Percentiles rank a stretch among this genome's conserved stretches.
Conservation (phyloP, 2,329 filamentous ascomycete genomes). For the Botryosphaeria dothidea region DNA sequence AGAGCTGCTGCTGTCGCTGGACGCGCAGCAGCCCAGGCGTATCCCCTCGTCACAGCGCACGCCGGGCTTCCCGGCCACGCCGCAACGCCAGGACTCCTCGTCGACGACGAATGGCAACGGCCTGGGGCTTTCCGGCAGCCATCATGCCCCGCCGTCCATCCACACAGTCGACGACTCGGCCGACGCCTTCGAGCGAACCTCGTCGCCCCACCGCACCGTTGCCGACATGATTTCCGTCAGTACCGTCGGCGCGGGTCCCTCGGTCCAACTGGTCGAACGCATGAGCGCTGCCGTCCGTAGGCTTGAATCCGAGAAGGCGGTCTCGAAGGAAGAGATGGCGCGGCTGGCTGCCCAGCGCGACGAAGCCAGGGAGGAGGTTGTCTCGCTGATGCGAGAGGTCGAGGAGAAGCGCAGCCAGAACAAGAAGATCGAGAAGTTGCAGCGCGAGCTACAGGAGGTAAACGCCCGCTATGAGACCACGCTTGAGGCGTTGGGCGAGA, state of each 20-base stretch:
- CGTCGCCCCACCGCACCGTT: conserved; percentile 66
- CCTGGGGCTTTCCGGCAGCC: conserved; percentile 19
- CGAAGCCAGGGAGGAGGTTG: conserved; percentile 89
- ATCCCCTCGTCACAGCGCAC: conserved; percentile 33
- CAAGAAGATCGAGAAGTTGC: conserved; percentile 62
- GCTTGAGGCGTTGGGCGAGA: conserved; percentile 92
- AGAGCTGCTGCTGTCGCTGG: conserved; percentile 30
- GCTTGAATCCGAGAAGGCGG: conserved; percentile 88
- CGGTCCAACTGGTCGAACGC: conserved; percentile 90
- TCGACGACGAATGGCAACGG: conserved; percentile 38
- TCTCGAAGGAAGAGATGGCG: conserved; percentile 80
- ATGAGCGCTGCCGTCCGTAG: conserved; percentile 93
- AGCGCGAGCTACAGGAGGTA: conserved; percentile 67
- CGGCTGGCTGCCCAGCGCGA: conserved; percentile 84
- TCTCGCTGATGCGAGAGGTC: conserved; percentile 81
- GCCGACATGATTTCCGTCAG: conserved; percentile 83
- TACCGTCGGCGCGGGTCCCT: conserved; percentile 86
- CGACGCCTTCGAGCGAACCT: conserved; percentile 56
- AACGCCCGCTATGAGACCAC: conserved; percentile 84
- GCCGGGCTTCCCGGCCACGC: conserved; percentile 35
- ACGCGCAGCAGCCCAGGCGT: conserved; percentile 38
- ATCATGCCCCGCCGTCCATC: conserved; percentile 49
- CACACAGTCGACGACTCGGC: conserved; percentile 44
- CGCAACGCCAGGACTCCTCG: conserved; percentile 32
- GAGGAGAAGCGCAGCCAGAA: conserved; percentile 68